Conservation (phyloP, 176 grass and related monocot genomes). For the Hsuehochloa calcarea region DNA sequence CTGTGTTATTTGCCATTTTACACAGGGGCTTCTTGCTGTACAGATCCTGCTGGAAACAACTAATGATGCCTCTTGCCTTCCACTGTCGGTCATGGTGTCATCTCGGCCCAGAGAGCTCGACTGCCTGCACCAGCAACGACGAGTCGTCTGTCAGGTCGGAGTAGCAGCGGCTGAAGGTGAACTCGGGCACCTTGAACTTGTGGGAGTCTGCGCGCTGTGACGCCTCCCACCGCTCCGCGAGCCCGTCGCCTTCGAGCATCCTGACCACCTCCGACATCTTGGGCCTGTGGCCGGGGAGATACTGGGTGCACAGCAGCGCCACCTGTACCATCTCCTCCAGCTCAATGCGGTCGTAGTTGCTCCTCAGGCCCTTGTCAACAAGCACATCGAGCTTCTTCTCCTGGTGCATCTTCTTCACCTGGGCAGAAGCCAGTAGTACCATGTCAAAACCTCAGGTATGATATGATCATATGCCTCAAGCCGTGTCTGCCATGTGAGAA, state of each 20-base stretch:
- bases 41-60: conserved; percentile 36
- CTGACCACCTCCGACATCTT: conserved; percentile 79
- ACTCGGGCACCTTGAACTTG: conserved; percentile 61
- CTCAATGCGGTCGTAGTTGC: conserved; percentile 67
- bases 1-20: conserved; percentile 28
- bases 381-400: conserved; percentile 78
- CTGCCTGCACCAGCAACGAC: conserved; percentile 60
- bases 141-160: conserved; percentile 73
- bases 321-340: conserved; percentile 87
- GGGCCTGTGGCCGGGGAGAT: conserved; percentile 66
- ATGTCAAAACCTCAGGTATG: conserved; percentile 11
- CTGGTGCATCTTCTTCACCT: conserved; percentile 89
- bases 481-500: not conserved
- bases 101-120: conserved; percentile 86
- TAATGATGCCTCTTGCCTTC: conserved; percentile 28
- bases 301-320: conserved; percentile 77
- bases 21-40: conserved; percentile 25
- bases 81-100: conserved; percentile 34
- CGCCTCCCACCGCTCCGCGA: conserved; percentile 80
- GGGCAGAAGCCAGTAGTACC: conserved; percentile 22
- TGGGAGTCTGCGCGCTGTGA: conserved; percentile 39
- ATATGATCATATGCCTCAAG: not conserved
- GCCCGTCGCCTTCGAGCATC: conserved; percentile 88
- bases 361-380: conserved; percentile 63
- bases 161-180: conserved; percentile 54